Percentiles rank a stretch among this genome's conserved stretches.
phyloP scores from a whole-genome alignment of 1,139 yeast species.

The Kurtzmaniella natalensis region DNA sequence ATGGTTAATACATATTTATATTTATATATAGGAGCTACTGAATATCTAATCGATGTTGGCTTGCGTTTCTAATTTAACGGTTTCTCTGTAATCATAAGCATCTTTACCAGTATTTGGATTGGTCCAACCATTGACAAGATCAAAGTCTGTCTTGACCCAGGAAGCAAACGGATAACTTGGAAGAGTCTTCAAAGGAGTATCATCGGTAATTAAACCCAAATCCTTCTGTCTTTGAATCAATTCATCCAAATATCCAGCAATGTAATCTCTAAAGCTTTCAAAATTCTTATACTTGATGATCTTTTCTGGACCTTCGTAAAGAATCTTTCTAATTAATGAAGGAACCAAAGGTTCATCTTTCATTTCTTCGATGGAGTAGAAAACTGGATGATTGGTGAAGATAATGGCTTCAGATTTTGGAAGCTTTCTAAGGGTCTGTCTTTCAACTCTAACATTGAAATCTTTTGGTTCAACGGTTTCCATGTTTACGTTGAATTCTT shows the following conservation, averaged over 20 bases:
- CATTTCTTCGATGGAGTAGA: slow-evolving; percentile 70
- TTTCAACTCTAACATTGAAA: slow-evolving; percentile 56
- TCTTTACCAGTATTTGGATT: slow-evolving; percentile 31
- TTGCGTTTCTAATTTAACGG: slow-evolving; percentile 17
- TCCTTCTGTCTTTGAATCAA: slow-evolving; percentile 56
- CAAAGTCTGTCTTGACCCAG: slow-evolving; percentile 41
- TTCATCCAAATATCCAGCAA: slow-evolving; percentile 52
- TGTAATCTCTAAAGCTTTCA: slow-evolving; percentile 52
- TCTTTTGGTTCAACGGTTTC: slow-evolving; percentile 36
- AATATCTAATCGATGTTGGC: no score
- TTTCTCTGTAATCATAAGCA: slow-evolving; percentile 18
- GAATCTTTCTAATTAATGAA: slow-evolving; percentile 56
- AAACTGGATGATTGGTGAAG: slow-evolving; percentile 65
- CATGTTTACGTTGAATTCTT: slow-evolving; percentile 26
- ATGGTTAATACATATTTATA: no score
- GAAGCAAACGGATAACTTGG: slow-evolving; percentile 62
- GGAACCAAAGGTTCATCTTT: slow-evolving; percentile 73
- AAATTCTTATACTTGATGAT: slow-evolving; percentile 63
- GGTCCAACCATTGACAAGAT: slow-evolving; percentile 45
- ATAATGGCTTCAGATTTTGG: slow-evolving; percentile 47
- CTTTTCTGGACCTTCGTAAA: slow-evolving; percentile 63
- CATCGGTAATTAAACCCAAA: slow-evolving; percentile 49
- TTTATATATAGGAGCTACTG: no score
- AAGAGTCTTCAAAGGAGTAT: slow-evolving; percentile 56
- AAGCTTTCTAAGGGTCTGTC: slow-evolving; percentile 48